A percentile compares a stretch with the other conserved stretches of the same genome.
Conservation (phyloP, 495 filamentous ascomycete species). For the Penicillium chermesinum region DNA sequence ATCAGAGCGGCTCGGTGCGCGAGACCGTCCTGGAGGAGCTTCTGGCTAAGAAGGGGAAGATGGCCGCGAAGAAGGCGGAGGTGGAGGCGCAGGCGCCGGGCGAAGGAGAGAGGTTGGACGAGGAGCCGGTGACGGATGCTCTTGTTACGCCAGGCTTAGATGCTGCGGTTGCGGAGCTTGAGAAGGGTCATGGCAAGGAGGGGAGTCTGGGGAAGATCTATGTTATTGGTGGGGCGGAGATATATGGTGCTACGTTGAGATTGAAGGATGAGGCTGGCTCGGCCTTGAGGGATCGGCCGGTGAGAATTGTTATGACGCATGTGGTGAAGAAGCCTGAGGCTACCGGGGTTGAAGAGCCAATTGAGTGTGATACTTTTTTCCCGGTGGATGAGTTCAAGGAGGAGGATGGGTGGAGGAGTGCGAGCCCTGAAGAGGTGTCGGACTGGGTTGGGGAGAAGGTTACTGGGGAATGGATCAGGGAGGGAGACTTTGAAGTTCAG, state of each 20-base stretch:
- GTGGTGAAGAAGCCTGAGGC: constrained; percentile 33
- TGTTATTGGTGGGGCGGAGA: constrained; percentile 84
- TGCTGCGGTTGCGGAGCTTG: constrained; percentile 47
- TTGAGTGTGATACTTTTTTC: constrained; percentile 89
- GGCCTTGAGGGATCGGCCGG: constrained; percentile 15
- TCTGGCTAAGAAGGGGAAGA: constrained; percentile 18
- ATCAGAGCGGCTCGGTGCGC: constrained; percentile 22
- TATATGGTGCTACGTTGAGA: constrained; percentile 67
- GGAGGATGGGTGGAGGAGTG: constrained; percentile 35
- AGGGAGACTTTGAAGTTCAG: constrained; percentile 38
- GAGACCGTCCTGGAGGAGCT: constrained; percentile 23
- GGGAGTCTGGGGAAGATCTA: constrained; percentile 53
- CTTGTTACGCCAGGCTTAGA: constrained; percentile 46
- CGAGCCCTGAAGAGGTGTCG: constrained; percentile 31
- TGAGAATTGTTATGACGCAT: constrained; percentile 45
- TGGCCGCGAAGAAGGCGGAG: constrained; percentile 15
- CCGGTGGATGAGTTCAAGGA: constrained; percentile 44
- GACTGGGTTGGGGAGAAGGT: constrained; percentile 45
- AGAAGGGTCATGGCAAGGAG: constrained; percentile 15
- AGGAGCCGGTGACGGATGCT: constrained; percentile 28
- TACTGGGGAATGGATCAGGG: constrained; percentile 33
- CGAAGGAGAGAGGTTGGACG: background rate
- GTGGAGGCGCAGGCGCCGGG: background rate
- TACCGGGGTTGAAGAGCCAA: constrained; percentile 51
- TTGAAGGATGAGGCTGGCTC: constrained; percentile 14